Conservation (phyloP, 2,329 filamentous ascomycete genomes). For the Thielaviopsis populi region DNA sequence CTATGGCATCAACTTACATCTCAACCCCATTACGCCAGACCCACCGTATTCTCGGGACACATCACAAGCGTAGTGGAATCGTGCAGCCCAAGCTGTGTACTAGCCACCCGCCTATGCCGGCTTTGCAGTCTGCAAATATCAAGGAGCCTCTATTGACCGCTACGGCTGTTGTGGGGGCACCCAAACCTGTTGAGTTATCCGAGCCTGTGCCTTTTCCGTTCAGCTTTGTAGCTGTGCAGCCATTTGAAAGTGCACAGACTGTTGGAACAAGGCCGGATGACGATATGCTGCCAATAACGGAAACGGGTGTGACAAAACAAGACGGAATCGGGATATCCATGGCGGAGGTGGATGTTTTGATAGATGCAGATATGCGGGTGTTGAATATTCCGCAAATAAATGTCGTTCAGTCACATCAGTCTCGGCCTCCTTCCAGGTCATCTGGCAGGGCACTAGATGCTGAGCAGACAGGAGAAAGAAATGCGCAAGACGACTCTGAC, state of each 20-base stretch:
- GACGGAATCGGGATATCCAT: neutral
- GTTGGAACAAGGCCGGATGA: slow-evolving; percentile 8
- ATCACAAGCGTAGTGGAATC: slow-evolving; percentile 4
- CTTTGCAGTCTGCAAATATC: neutral
- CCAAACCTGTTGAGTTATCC: neutral
- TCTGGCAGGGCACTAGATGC: neutral
- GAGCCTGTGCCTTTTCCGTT: slow-evolving; percentile 20
- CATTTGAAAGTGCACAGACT: slow-evolving; percentile 17
- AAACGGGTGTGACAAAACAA: neutral
- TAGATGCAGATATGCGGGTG: neutral
- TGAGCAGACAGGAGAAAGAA: neutral
- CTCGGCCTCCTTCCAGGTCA: neutral
- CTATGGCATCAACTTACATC: no score
- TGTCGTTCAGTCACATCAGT: neutral
- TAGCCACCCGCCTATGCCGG: neutral
- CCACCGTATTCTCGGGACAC: neutral
- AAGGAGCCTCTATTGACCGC: neutral
- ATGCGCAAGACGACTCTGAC: slow-evolving; percentile 20
- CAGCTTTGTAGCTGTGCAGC: slow-evolving; percentile 20
- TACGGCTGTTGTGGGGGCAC: neutral
- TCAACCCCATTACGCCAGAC: neutral
- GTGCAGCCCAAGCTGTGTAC: neutral
- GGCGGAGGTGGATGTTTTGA: neutral
- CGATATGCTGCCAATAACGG: neutral
- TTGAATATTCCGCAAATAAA: neutral